Evolutionary conservation across 768 basidiomycete species (phyloP), one percentile per base, ranked within the genome.

Genomic region (Gelatoporia subvermispora): DNA sequence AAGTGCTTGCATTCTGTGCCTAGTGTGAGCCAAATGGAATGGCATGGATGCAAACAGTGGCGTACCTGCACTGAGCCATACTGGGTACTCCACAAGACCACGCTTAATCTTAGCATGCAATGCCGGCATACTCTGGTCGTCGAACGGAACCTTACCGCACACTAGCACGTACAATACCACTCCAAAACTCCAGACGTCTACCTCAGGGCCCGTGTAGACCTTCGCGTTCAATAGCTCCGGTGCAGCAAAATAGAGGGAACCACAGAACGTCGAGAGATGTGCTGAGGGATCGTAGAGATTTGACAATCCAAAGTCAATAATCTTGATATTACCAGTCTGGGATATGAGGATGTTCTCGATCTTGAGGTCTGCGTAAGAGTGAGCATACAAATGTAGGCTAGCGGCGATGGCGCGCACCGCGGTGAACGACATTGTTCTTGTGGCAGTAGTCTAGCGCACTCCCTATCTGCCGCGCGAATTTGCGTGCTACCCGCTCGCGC

Each of bases 341-440:
- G 93, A 96, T 57, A 99, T 98, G 63, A 99, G 86, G 60, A 99
- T 99, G 72, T 97, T 98, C 70, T 99, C 95, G 63, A 99, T 99
- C 75, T 99, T 99, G 56, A 99, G 85, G 72, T 99, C 86, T 81
- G 52, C 17, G 17, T 8, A 41, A 42, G 40, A 24, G 35, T 55
- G 50, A 39, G 43, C 39, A 40, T 28, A 41, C 15, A 2, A 13
- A 17, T 8, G 18, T 43, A 35, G 37, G n/a, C 11, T 5, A 31
- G 13, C 11, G 13, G 16, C 16, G 39, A 68, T 65, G 31, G 13
- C 18, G 50, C 59, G 20, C 40, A 85, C 84, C 91, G 55, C 96
- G 88, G 67, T 99, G 96, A 10, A 98, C 95, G 61, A 98, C 94
- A 57, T 84, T 96, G 67, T 98, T 99, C 60, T 84, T 81, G 70